These are phyloP conservation scores for Senecio squalidus DNA, from an alignment of 140 eudicot genomes.

Conservation along the genomic window DNA sequence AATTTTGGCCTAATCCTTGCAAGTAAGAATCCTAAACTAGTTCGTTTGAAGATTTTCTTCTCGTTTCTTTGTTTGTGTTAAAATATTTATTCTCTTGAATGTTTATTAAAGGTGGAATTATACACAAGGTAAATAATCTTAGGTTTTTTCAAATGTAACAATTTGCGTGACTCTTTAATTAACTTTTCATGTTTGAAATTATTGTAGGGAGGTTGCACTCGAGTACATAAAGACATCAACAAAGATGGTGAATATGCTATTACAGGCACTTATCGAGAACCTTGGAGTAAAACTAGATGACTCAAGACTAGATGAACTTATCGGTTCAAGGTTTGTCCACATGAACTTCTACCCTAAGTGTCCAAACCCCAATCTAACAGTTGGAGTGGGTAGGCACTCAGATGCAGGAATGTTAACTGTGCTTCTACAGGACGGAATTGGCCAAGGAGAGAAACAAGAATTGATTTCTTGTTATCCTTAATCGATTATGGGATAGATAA, in stretches of 20 bases:
- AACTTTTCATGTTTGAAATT: neutral
- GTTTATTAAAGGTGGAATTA: too few relatives aligned
- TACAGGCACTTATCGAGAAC: conserved; percentile 16
- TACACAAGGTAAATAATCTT: too few relatives aligned
- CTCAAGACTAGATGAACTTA: conserved; percentile 22
- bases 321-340: conserved; percentile 26
- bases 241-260: conserved; percentile 26
- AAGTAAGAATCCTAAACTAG: too few relatives aligned
- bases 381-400: conserved; percentile 41
- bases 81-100: too few relatives aligned
- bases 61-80: too few relatives aligned
- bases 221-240: conserved; percentile 30
- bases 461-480: too few relatives aligned
- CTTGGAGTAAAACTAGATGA: conserved; percentile 33
- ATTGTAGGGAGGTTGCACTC: conserved; percentile 30
- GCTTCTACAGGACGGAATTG: conserved; percentile 43
- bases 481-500: too few relatives aligned
- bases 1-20: too few relatives aligned
- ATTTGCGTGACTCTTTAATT: too few relatives aligned
- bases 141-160: too few relatives aligned
- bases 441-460: too few relatives aligned
- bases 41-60: too few relatives aligned
- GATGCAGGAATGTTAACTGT: conserved; percentile 37
- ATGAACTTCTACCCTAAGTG: conserved; percentile 46
- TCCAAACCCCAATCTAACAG: conserved; percentile 46